phyloP scores from a whole-genome alignment of 2,329 filamentous ascomycete species.

The Pseudocercospora cruenta region DNA sequence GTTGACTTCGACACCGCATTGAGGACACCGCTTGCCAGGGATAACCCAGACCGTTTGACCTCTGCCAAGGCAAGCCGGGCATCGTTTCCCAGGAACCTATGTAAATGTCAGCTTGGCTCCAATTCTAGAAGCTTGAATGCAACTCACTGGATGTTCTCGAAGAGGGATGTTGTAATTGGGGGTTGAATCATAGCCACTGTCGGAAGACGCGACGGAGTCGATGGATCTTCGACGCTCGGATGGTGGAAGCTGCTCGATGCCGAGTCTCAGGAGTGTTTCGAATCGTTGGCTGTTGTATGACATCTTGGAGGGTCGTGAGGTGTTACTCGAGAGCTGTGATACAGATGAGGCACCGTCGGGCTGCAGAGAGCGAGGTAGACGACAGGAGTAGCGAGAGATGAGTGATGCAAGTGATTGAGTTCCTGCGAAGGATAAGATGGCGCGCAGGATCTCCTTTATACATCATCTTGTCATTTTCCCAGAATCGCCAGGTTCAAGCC shows the following conservation, averaged over 20 bases:
- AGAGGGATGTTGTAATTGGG: neutral
- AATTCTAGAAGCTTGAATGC: neutral
- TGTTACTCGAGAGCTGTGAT: neutral
- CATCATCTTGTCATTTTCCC: constrained; percentile 2
- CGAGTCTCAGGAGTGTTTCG: constrained; percentile 31
- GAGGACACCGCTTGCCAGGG: constrained; percentile 40
- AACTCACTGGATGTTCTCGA: constrained; percentile 4
- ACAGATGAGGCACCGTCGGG: neutral
- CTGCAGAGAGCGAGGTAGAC: neutral
- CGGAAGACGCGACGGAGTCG: neutral
- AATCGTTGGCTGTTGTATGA: constrained; percentile 32
- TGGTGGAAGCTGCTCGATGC: constrained; percentile 36
- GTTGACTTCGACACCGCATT: constrained; percentile 38
- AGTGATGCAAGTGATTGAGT: constrained; percentile 3
- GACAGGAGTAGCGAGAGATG: neutral
- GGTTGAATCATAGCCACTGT: neutral
- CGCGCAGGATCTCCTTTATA: constrained; percentile 7
- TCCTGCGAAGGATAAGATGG: neutral
- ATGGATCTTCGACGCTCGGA: neutral
- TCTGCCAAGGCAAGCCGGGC: constrained; percentile 35
- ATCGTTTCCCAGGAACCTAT: constrained; percentile 40
- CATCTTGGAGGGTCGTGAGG: constrained; percentile 25
- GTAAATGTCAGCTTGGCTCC: constrained; percentile 11
- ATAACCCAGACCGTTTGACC: constrained; percentile 42
- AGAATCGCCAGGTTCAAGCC: constrained; percentile 14